A percentile compares a stretch with the other conserved stretches of the same genome.
Evolutionary conservation across 441 rosid genomes (phyloP).

Genomic region (Populus tomentosa): DNA sequence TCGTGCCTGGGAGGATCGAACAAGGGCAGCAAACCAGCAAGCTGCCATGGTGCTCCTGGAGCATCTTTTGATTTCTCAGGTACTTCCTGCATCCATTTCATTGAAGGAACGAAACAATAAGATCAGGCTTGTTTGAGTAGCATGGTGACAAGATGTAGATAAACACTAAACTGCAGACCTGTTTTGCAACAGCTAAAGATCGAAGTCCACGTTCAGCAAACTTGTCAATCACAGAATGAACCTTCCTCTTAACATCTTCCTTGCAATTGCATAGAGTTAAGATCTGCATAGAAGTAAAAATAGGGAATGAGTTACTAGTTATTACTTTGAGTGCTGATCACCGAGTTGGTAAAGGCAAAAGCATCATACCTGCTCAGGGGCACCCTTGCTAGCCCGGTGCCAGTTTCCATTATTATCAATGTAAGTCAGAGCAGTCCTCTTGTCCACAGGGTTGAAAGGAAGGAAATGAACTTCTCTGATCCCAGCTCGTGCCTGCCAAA

Average conservation of each 20-base stretch:
- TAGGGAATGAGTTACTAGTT: neutral
- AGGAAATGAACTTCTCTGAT: conserved; percentile 48
- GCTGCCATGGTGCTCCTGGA: conserved; percentile 73
- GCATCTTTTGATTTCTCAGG: conserved; percentile 72
- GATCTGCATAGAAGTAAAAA: conserved; percentile 38
- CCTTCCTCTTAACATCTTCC: conserved; percentile 68
- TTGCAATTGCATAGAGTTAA: conserved; percentile 58
- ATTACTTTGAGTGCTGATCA: neutral
- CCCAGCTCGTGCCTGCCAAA: conserved; percentile 67
- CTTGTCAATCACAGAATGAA: conserved; percentile 44
- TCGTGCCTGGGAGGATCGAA: conserved; percentile 97
- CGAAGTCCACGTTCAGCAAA: conserved; percentile 50
- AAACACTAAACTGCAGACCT: conserved; percentile 35
- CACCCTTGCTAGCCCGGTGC: conserved; percentile 91
- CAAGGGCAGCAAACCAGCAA: conserved; percentile 70
- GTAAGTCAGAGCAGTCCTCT: conserved; percentile 85
- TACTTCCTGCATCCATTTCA: conserved; percentile 46
- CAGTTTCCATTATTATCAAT: conserved; percentile 65
- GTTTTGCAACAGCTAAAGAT: conserved; percentile 83
- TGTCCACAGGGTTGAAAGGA: conserved; percentile 84
- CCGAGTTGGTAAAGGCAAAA: neutral
- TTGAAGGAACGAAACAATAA: conserved; percentile 1
- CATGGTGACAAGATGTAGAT: neutral
- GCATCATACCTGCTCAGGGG: conserved; percentile 71
- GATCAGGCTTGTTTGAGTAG: neutral